phyloP scores from a whole-genome alignment of 148 eudicot genomes.

The Rhododendron ovatum region DNA sequence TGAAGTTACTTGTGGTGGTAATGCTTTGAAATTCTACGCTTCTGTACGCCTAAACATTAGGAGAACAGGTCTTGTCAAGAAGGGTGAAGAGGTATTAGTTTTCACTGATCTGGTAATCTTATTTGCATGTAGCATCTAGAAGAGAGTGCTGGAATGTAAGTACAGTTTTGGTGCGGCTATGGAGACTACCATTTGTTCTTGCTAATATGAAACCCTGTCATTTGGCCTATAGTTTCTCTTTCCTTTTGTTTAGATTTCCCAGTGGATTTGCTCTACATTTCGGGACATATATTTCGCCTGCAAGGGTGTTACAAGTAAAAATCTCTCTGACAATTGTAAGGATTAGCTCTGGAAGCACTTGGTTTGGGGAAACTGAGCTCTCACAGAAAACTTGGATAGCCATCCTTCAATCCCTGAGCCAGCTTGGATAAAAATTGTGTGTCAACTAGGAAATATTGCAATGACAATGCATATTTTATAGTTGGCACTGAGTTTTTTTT shows the following conservation, averaged over 20 bases:
- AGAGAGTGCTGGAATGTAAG: not conserved
- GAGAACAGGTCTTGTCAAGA: constrained; percentile 77
- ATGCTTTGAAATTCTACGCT: constrained; percentile 97
- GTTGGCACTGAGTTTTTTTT: not conserved
- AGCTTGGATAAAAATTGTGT: not conserved
- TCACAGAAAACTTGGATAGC: not conserved
- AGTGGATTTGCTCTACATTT: not conserved
- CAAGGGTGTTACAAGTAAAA: not conserved
- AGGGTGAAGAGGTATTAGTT: constrained; percentile 86
- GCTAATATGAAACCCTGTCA: not conserved
- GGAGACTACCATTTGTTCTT: not conserved
- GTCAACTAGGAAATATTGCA: not conserved
- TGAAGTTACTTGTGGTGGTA: constrained; percentile 98
- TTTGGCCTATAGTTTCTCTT: not conserved
- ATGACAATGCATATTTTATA: not conserved
- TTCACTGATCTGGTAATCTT: not conserved
- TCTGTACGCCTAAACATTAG: constrained; percentile 81
- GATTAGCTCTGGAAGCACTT: not conserved
- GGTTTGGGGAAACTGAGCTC: not conserved
- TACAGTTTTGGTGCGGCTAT: not conserved
- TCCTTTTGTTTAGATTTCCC: not conserved
- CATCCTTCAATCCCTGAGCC: not conserved
- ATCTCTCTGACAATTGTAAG: not conserved
- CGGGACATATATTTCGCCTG: not conserved
- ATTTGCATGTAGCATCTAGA: not conserved